A percentile compares a stretch with the other conserved stretches of the same genome.
Conservation (phyloP, 805 yeast genomes). For the Ogataea ganodermae region DNA sequence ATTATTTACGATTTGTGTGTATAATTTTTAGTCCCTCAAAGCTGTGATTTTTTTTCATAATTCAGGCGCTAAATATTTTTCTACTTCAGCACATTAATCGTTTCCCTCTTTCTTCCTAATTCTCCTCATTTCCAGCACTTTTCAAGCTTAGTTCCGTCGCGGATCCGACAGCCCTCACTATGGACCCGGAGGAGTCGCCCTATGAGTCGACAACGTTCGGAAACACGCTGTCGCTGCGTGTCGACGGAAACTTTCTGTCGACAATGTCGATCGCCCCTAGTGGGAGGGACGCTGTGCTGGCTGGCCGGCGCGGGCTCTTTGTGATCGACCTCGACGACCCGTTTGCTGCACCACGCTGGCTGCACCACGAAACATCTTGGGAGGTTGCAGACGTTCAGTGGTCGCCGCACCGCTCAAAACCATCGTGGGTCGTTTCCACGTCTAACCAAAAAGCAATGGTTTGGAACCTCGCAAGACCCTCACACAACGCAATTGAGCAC, state of each 20-base stretch:
- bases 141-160: too few species aligned
- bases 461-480: constrained; percentile 80
- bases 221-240: constrained; percentile 76
- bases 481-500: constrained; percentile 72
- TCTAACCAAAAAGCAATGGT: constrained; percentile 93
- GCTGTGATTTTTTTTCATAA: too few species aligned
- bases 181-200: constrained; percentile 23
- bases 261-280: constrained; percentile 85
- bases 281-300: constrained; percentile 91
- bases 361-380: constrained; percentile 92
- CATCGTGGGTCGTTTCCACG: constrained; percentile 90
- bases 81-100: too few species aligned
- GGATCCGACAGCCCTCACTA: too few species aligned
- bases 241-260: constrained; percentile 86
- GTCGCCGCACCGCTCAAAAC: constrained; percentile 87
- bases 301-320: constrained; percentile 80
- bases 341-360: constrained; percentile 90
- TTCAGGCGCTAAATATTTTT: too few species aligned
- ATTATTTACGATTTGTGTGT: too few species aligned
- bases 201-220: constrained; percentile 66
- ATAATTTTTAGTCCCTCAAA: too few species aligned
- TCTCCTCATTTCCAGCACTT: too few species aligned
- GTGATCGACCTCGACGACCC: constrained; percentile 96
- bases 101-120: too few species aligned
- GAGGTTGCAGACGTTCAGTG: constrained; percentile 99